Evolutionary conservation across 1,284 basidiomycete species (phyloP).

Genomic region (Cystobasidiaceae sp.): DNA sequence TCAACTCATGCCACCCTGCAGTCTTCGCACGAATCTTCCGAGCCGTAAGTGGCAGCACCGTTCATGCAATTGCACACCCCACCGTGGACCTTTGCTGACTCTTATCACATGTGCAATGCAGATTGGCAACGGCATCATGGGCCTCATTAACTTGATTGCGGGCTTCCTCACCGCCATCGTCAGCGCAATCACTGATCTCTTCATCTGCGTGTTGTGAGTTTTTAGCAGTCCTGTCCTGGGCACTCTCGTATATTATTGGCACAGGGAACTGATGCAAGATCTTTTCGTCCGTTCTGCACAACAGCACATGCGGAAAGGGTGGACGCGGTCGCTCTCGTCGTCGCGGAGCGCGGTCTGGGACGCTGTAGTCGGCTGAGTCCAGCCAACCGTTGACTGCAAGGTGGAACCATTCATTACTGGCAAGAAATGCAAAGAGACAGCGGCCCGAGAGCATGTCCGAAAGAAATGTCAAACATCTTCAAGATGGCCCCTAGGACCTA

Average conservation of each 20-base stretch:
- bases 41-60: background rate
- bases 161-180: slow-evolving; percentile 30
- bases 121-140: slow-evolving; percentile 31
- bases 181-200: slow-evolving; percentile 16
- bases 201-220: slow-evolving; percentile 13
- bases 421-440: too few species aligned
- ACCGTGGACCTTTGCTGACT: too few species aligned
- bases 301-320: slow-evolving; percentile 20
- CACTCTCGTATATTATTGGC: too few species aligned
- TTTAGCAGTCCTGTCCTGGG: background rate
- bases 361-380: background rate
- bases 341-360: background rate
- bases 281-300: background rate
- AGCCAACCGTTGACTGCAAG: too few species aligned
- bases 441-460: too few species aligned
- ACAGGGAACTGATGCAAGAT: background rate
- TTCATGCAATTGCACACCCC: background rate
- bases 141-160: slow-evolving; percentile 22
- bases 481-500: too few species aligned
- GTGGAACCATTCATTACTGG: too few species aligned
- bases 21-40: slow-evolving; percentile 30
- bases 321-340: background rate
- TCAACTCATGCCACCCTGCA: background rate
- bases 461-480: too few species aligned
- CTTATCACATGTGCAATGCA: too few species aligned